Evolutionary conservation across 2,329 filamentous ascomycete species (phyloP), one percentile per base, ranked within the genome.

Genomic region (Colletotrichum somersetense): DNA sequence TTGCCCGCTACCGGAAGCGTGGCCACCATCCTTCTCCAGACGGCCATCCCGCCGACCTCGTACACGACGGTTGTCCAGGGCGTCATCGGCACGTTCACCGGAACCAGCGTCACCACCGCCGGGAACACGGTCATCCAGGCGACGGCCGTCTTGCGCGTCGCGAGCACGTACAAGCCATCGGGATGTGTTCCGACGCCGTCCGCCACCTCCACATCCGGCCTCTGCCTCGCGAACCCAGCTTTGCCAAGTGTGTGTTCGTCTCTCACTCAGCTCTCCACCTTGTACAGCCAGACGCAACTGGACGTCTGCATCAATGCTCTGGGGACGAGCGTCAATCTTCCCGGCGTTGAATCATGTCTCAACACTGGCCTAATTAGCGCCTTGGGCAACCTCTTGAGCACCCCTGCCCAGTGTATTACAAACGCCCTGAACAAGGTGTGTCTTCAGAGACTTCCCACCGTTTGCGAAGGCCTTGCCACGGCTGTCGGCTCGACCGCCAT

Each of bases 131-230:
- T 66, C 8, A 0, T 66, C 33, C 30, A 46, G 11, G 33, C 61
- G 33, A 66, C 64, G 42, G 50, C 53, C 5, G 14, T 71, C 18
- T 26, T 58, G 12, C 50, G 16, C 12, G 16, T 55, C 16, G 59
- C 57, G 1, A 16, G n/a, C 18, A 57, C 68, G 6, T 67, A 23
- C 3, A 30, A 40, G 16, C 64, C 64, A 5, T 52, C 68, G 1
- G 68, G 68, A 8, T 71, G 68, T 35, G 57, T 71, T 3, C 33
- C 68, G 2, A 67, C 68, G 7, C 68, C 64, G 1, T 26, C 16
- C 1, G 20, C 38, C 7, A 5, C 50, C 1, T n/a, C 52, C 2
- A n/a, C 44, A 20, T 33, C 5, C 14, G 20, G 16, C 40, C 33
- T 5, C 20, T 71, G 62, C 4, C 1, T 8, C 5, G 20, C 30